Evolutionary conservation across 768 basidiomycete genomes (phyloP).

Genomic region (Cyclocybe cylindracea): DNA sequence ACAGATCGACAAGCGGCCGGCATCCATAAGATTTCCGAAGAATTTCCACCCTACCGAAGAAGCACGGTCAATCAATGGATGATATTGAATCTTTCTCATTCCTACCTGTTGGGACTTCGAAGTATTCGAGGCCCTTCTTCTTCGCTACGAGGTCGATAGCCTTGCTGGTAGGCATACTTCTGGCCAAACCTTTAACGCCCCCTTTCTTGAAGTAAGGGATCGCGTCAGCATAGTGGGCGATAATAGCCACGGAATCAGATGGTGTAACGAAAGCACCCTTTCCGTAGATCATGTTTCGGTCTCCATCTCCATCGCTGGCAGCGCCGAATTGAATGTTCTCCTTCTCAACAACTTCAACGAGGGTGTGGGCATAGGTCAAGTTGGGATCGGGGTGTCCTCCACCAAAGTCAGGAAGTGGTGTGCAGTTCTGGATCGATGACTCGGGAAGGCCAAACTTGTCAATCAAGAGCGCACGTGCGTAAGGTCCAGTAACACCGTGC

Average conservation of each 20-base stretch:
- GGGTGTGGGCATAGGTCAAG: conserved; percentile 92
- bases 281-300: conserved; percentile 99
- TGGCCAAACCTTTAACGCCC: conserved; percentile 93
- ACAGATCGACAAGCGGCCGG: conserved; percentile 95
- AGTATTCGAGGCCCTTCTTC: conserved; percentile 89
- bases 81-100: neutral
- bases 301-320: conserved; percentile 96
- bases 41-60: conserved; percentile 89
- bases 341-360: conserved; percentile 91
- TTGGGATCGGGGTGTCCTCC: conserved; percentile 99
- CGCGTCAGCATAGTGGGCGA: conserved; percentile 92
- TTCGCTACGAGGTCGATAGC: conserved; percentile 96
- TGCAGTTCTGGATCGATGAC: conserved; percentile 85
- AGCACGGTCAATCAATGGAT: neutral
- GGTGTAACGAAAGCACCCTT: conserved; percentile 98
- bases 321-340: conserved; percentile 90
- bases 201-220: conserved; percentile 92
- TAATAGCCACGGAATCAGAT: conserved; percentile 96
- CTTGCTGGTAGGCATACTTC: conserved; percentile 97
- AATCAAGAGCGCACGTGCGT: conserved; percentile 87
- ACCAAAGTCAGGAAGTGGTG: conserved; percentile 93
- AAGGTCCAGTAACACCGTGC: conserved; percentile 96
- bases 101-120: conserved; percentile 95
- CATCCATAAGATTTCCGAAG: conserved; percentile 99
- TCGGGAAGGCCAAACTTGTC: conserved; percentile 78